A percentile compares a stretch with the other conserved stretches of the same genome.
These are phyloP conservation scores for Cyclospora cayetanensis DNA, from an alignment of 169 alveolate genomes.

Conservation along the genomic window DNA sequence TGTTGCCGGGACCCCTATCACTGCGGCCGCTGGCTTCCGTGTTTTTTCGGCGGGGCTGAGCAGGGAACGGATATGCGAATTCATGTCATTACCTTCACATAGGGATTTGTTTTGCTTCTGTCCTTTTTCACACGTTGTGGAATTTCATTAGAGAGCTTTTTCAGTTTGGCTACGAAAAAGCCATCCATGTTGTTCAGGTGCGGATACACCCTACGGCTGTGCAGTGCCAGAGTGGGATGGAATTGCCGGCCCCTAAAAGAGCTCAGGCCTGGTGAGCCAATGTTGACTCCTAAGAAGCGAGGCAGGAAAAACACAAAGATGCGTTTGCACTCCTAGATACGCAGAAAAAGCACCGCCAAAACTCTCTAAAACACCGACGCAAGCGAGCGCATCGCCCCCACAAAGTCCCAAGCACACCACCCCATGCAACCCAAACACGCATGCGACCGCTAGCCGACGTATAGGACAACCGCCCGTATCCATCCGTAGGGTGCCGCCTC, in stretches of 20 bases:
- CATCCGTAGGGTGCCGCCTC: no score
- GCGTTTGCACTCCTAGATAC: no score
- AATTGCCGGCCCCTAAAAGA: constrained; percentile 91
- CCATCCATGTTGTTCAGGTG: constrained; percentile 98
- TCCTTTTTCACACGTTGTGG: constrained; percentile 51
- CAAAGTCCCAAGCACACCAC: no score
- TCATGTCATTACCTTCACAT: constrained; percentile 5
- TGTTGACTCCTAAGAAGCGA: constrained; percentile 76
- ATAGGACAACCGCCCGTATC: no score
- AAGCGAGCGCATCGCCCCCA: no score
- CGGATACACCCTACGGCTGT: constrained; percentile 93
- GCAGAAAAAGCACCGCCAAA: no score
- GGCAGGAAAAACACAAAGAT: no score
- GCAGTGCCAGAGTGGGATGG: constrained; percentile 87
- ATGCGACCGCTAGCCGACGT: no score
- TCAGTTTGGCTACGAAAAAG: constrained; percentile 96
- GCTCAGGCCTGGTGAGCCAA: constrained; percentile 94
- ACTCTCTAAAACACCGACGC: no score
- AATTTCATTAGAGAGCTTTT: constrained; percentile 90
- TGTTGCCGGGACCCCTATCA: background rate
- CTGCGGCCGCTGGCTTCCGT: background rate
- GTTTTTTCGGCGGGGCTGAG: no score
- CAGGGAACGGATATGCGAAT: background rate
- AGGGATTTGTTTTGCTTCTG: constrained; percentile 43
- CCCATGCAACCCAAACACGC: no score